Base-by-base conservation (phyloP, 768 basidiomycete species). In the Neoboletus subvelutipes region DNA sequence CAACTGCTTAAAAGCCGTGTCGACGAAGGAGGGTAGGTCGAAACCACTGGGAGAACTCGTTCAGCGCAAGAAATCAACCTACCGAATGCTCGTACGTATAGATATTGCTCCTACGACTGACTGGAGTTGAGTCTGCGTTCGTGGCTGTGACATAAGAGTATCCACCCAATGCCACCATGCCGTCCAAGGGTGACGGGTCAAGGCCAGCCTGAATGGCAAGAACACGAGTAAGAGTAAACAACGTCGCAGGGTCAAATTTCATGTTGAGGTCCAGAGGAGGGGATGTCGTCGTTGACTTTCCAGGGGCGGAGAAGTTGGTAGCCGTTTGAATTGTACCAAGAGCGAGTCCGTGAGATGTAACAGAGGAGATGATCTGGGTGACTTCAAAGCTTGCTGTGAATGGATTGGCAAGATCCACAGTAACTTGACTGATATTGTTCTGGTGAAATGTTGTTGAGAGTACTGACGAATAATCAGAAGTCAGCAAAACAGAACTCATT, bases 161-260 rank as follows among this genome's bases (percentile, higher is more conserved):
- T n/a, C 83, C 87, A n/a, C 87, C 87, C 6, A 89, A 68, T 24
- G 73, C 55, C 10, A 90, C 83, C 54, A 91, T 84, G 10, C 76
- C 80, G 58, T 91, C 88, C 60, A 90, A 71, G 28, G 86, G 86
- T 6, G 77, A 73, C 1, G 81, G 80, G 56, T 81, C 75, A 51
- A 87, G 66, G 1, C 86, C 84, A 11, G 86, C 87, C 54, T 85
- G 77, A 13, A 85, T 77, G 4, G 86, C 86, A 12, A 90, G 77
- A 5, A 77, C 75, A n/a, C 87, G 81, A 33, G 86, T 86, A 24
- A 90, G 74, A 0, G 87, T 86, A 68, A 91, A 90, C 37, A 91
- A 73, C n/a, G 80, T 73, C 10, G 81, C 69, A 20, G 87, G 86
- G 60, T 88, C 83, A 59, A 85, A 79, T 66, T 89, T 87, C 80